Evolutionary conservation across 176 grass and related monocot genomes (phyloP).

Genomic region (Avena eriantha): DNA sequence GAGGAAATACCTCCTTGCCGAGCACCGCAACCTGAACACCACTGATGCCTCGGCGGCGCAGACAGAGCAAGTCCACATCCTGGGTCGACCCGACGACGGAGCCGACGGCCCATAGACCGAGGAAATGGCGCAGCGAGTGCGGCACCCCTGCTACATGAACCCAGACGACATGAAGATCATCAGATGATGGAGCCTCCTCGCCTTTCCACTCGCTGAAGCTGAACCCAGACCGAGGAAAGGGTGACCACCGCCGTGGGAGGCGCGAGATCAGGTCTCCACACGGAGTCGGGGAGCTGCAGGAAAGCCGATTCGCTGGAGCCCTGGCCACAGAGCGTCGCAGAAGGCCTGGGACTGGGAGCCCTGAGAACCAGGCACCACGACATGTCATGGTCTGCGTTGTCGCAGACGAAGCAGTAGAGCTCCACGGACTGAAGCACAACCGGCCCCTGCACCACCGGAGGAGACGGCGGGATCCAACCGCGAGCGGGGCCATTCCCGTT

Average conservation of each 20-base stretch:
- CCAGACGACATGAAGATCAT: no score
- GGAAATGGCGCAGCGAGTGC: background rate
- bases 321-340: background rate
- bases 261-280: background rate
- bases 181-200: background rate
- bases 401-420: background rate
- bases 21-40: background rate
- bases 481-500: no score
- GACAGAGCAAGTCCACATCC: background rate
- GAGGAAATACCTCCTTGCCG: background rate
- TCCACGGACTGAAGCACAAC: no score
- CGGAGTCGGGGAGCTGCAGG: background rate
- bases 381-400: background rate
- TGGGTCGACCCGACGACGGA: background rate
- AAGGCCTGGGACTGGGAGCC: background rate
- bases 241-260: background rate
- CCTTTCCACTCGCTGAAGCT: background rate
- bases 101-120: background rate
- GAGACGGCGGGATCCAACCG: no score
- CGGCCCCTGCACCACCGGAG: no score
- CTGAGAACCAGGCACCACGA: background rate
- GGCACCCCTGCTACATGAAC: background rate
- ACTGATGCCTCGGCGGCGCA: background rate
- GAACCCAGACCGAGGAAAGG: background rate
- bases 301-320: background rate